Evolutionary conservation across 2,329 filamentous ascomycete genomes (phyloP), one percentile per base, ranked within the genome.

Genomic region (Rhinocladiella mackenziei): DNA sequence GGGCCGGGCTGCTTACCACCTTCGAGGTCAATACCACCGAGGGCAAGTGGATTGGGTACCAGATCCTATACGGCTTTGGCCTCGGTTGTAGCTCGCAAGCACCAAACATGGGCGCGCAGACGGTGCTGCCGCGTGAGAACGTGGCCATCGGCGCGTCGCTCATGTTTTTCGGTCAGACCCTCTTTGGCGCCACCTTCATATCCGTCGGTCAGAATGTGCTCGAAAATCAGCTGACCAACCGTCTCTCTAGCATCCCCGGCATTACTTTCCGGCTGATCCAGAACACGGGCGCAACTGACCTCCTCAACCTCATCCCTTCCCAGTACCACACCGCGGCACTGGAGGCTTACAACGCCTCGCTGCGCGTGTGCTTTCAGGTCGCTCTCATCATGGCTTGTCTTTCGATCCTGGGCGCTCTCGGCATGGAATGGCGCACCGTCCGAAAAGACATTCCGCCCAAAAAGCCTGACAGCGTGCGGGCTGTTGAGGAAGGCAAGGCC

Each of bases 21-120:
- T 36, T 49, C 25, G 17, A 30, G 13, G 10, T 30, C 7, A 34
- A 35, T 15, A 26, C 36, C 9, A 17, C 18, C 7, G 33, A 36
- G 2, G 40, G 36, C 3, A 42, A 48, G 8, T 64, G 60, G 60
- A 60, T 64, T 35, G 60, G 55, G 7, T 60, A 56, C 41, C 58
- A 63, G 28, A 40, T 62, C 13, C 14, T 64, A 4, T 56, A 36
- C 25, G 62, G 62, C 3, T 50, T 61, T 28, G 62, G 61, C 2
- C 26, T 55, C 7, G 60, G 58, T 4, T 35, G 54, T 15, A 52
- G 54, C 29, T 43, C 55, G 19, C 57, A 59, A 31, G 40, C 37
- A 5, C 45, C 49, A n/a, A 44, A 41, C 17, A 40, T 58, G 9
- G 51, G 53, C 19, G 46, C 56, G 11, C 56, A 58, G 37, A 55